phyloP scores from a whole-genome alignment of 1,284 basidiomycete species.

The Ceratobasidium sp. region DNA sequence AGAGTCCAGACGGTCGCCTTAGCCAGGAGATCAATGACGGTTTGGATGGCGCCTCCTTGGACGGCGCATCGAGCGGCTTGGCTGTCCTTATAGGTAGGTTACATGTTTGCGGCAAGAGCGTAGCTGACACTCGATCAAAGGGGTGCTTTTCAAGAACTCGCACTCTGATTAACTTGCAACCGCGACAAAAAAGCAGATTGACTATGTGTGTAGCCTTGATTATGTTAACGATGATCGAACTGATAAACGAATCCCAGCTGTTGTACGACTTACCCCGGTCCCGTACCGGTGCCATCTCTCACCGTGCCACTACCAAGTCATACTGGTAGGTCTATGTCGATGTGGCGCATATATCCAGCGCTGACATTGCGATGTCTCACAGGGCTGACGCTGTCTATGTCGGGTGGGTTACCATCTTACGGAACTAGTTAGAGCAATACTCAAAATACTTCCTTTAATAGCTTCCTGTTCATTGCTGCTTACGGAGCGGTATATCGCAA shows the following conservation, averaged over 20 bases:
- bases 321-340: background rate
- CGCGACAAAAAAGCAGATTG: slow-evolving; percentile 3
- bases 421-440: no score
- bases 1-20: slow-evolving; percentile 48
- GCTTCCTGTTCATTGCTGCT: slow-evolving; percentile 4
- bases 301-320: background rate
- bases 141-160: background rate
- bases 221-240: no score
- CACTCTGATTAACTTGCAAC: background rate
- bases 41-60: slow-evolving; percentile 48
- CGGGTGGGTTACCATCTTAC: no score
- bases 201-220: slow-evolving; percentile 5
- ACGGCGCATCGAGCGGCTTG: slow-evolving; percentile 48
- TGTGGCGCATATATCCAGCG: background rate
- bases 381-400: slow-evolving; percentile 11
- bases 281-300: slow-evolving; percentile 9
- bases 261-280: slow-evolving; percentile 8
- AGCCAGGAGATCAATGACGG: slow-evolving; percentile 49
- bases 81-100: slow-evolving; percentile 47
- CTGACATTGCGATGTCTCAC: background rate
- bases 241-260: background rate
- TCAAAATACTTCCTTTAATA: no score
- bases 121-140: background rate
- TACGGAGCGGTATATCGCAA: background rate
- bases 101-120: background rate